Evolutionary conservation across 345 rosid species (phyloP).

Genomic region (Populus alba): DNA sequence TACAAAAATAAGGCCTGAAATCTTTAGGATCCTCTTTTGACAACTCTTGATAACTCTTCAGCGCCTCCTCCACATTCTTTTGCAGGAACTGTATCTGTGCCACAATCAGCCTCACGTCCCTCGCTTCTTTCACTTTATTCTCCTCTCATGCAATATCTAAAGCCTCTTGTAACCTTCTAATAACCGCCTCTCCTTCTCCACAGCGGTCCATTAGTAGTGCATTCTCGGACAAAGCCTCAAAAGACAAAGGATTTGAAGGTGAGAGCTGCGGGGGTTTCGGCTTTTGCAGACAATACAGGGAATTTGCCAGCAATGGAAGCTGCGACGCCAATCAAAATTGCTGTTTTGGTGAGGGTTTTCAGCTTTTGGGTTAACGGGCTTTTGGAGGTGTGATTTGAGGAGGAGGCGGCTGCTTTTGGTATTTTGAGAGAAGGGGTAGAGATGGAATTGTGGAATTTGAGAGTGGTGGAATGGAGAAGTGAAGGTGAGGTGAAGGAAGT

Average conservation of each 20-base stretch:
- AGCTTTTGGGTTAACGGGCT: conserved; percentile 26
- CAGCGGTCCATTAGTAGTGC: conserved; percentile 73
- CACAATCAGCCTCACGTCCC: conserved; percentile 82
- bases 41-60: conserved; percentile 65
- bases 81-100: conserved; percentile 82
- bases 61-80: conserved; percentile 77
- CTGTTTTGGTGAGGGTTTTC: conserved; percentile 47
- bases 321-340: conserved; percentile 50
- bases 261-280: conserved; percentile 46
- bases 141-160: conserved; percentile 56
- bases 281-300: conserved; percentile 48
- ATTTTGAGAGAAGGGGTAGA: not conserved
- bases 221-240: conserved; percentile 89
- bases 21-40: conserved; percentile 72
- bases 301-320: conserved; percentile 46
- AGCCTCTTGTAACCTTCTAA: conserved; percentile 71
- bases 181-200: conserved; percentile 74
- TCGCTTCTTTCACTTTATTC: conserved; percentile 58
- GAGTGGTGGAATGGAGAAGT: not conserved
- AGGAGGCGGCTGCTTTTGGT: not conserved
- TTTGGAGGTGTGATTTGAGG: not conserved
- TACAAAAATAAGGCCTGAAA: conserved; percentile 76
- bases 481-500: not conserved
- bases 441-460: not conserved
- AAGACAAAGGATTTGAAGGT: conserved; percentile 55